Evolutionary conservation across 2,329 filamentous ascomycete genomes (phyloP), one percentile per base, ranked within the genome.

Genomic region (Hymenoscyphus fraxineus): DNA sequence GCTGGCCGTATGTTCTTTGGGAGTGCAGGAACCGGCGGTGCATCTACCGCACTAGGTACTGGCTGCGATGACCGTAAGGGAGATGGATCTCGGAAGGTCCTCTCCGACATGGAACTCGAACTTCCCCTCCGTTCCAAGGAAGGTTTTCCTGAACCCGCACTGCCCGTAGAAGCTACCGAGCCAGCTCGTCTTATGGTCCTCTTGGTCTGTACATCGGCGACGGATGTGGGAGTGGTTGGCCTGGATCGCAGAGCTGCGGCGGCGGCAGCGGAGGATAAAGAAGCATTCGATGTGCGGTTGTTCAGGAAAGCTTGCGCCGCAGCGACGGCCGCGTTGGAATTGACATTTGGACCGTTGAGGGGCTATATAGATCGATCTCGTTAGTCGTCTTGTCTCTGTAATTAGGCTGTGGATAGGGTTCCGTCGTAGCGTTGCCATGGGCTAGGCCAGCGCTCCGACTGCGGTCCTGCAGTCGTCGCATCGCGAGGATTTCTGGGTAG

Each of bases 131-230:
- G 82, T 67, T 88, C 83, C 66, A 93, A 79, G 61, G 80, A 79
- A 75, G 74, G 71, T 68, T 69, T 58, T 44, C 51, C 60, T 76
- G 78, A 64, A 65, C 78, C 74, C 57, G 77, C 71, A 47, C 83
- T 85, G 41, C 81, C 82, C 58, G 85, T 80, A 4, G 92, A 94
- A 1, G 91, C 91, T 54, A 85, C 78, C 0, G 93, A 96, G 60
- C 83, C 83, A 76, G 84, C 87, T 67, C 93, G 87, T 71, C 92
- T 86, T 66, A 86, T 77, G 74, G 90, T 93, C 74, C 93, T 90
- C 80, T 94, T 97, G 6, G 94, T 96, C 77, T 96, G 90, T 56
- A 96, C 86, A 73, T 92, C 87, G 75, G 87, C 89, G 64, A 97
- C 89, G 70, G 88, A 88, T 60, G 88, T 94, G 27, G 92, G 93